Evolutionary conservation across 1,284 basidiomycete genomes (phyloP), one percentile per base, ranked within the genome.

Genomic region (Lentinula novae-zelandiae): DNA sequence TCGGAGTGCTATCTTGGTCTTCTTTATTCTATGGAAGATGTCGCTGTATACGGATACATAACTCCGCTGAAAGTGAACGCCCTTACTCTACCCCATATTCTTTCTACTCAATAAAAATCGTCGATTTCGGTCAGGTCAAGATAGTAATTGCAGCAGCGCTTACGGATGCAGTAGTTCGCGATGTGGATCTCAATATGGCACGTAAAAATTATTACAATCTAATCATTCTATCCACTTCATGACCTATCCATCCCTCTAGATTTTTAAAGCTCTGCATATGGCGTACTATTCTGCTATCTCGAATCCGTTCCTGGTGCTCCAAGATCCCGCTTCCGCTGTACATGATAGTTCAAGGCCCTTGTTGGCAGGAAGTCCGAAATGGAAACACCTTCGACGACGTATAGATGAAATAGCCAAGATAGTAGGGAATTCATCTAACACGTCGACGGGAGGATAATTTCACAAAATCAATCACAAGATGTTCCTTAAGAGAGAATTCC

Each of bases 41-140:
- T 90, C 46, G 89, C 89, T 1, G 89, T 91, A 7, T 92, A 93
- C 71, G 91, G 90, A 17, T 93, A 91, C 72, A 83, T 93, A 59
- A 92, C 91, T 9, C 89, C 91, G 5, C 75, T 90, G 66, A 90
- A 87, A 69, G 82, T 92, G 67, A 92, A 92, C 54, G 87, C 87
- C 2, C 73, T 93, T 58, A 84, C 87, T 10, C 2, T 27, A 4
- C 20, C 8, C 44, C 3, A 20, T 46, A 3, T 22, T 9, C 9
- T 27, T n/a, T 46, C 44, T 46, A n/a, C 20, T 46, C 44, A 46
- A 46, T 20, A 7, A 46, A 22, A 9, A 7, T 27, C 27, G 27
- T 27, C 27, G 3, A 27, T 20, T 22, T 46, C 8, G 27, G 15
- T 46, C 20, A 72, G 92, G 65, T 84, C 89, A 51, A 53, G 31